Base-by-base conservation (phyloP, 352 stramenopile species). In the Discostella stelligera region DNA sequence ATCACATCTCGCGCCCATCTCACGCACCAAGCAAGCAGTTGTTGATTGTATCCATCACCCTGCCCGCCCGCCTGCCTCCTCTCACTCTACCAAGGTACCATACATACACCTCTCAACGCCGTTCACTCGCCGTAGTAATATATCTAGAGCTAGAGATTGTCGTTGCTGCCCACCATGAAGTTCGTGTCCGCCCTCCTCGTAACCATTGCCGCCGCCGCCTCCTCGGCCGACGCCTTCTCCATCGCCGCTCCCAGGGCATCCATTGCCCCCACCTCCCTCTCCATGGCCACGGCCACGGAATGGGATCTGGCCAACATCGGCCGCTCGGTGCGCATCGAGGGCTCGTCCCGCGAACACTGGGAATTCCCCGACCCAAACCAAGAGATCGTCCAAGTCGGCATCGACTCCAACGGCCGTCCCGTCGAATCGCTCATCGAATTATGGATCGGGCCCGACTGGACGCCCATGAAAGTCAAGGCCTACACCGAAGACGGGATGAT, bases 401-500 rank as follows among this genome's bases (percentile, higher is more conserved):
- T 85, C 48, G 74, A 81, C 53, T 79, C 77, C 62, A 79, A 81
- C 54, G 77, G 77, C 4, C 66, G 77, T 46, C 77, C 77, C 48
- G 71, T 79, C 20, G 74, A 81, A 48, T 65, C 77, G 2, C 54
- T 80, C 27, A 79, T 85, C 18, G 68, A 85, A 59, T 58, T 85
- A 8, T 85, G 77, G 77, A 81, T 85, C 16, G 77, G 77, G 71
- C 72, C 72, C 66, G 77, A 82, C 61, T 85, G 77, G 77, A 84
- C 77, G 13, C 77, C 77, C 71, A 82, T 84, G 72, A 82, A 80
- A 66, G 74, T 84, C 41, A 84, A 84, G 77, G 77, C 71, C 21
- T 84, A 84, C 77, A 84, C 72, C 30, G 77, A 84, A 66, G 77
- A 84, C 39, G 77, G 77, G 50, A 79, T 82, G 65, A 71, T 84